Percentiles rank a stretch among this genome's conserved stretches.
Conservation (phyloP, 1,284 basidiomycete genomes). For the Bondarzewia mesenterica region DNA sequence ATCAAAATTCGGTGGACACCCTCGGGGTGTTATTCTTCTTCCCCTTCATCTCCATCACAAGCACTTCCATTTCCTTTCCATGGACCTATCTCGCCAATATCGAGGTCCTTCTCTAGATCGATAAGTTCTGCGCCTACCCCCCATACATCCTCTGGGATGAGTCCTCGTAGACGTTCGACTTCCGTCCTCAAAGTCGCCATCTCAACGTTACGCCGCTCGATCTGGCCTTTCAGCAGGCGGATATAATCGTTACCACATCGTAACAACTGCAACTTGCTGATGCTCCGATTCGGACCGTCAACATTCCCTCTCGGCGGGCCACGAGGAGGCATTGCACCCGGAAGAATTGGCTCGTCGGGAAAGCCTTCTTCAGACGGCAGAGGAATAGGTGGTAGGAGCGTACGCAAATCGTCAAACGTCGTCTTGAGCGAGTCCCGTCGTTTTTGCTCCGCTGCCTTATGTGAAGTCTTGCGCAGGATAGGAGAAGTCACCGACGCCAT, state of each 20-base stretch:
- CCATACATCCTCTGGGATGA: constrained; percentile 18
- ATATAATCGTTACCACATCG: constrained; percentile 89
- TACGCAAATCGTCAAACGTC: constrained; percentile 90
- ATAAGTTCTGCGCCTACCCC: constrained; percentile 20
- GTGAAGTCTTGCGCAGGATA: constrained; percentile 66
- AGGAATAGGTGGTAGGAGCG: constrained; percentile 82
- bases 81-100: constrained; percentile 20
- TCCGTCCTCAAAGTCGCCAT: constrained; percentile 66
- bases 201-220: constrained; percentile 80
- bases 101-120: constrained; percentile 25
- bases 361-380: constrained; percentile 63
- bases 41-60: constrained; percentile 22
- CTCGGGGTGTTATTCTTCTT: constrained; percentile 11
- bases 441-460: constrained; percentile 97
- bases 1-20: not conserved
- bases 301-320: constrained; percentile 80
- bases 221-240: constrained; percentile 64
- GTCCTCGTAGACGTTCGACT: constrained; percentile 50
- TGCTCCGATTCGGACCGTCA: constrained; percentile 89
- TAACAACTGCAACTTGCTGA: constrained; percentile 89
- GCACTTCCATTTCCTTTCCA: constrained; percentile 17
- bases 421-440: constrained; percentile 93
- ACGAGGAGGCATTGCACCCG: constrained; percentile 79
- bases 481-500: constrained; percentile 15
- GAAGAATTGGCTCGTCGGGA: constrained; percentile 58